phyloP scores from a whole-genome alignment of 1,284 basidiomycete species.

The Abortiporus biennis region DNA sequence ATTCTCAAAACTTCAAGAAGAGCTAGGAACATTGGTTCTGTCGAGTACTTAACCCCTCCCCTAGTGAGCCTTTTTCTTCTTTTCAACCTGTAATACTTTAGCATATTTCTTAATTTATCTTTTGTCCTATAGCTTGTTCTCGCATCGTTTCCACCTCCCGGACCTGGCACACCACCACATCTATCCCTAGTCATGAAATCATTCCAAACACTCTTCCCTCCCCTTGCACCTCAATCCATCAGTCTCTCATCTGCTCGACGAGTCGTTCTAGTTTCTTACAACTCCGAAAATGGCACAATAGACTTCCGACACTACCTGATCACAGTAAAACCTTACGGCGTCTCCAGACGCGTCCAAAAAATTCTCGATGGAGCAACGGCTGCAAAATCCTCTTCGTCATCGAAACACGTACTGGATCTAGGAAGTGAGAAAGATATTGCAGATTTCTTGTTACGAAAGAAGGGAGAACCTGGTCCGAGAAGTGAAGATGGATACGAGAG shows the following conservation, averaged over 20 bases:
- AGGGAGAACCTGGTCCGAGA: conserved; percentile 55
- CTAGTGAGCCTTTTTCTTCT: conserved; percentile 49
- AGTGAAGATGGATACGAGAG: conserved; percentile 87
- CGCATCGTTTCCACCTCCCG: conserved; percentile 69
- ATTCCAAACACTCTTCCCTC: conserved; percentile 87
- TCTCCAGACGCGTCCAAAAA: conserved; percentile 88
- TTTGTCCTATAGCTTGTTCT: conserved; percentile 53
- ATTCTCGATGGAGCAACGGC: conserved; percentile 69
- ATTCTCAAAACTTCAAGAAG: conserved; percentile 62
- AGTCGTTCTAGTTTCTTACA: conserved; percentile 92
- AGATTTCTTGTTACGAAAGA: conserved; percentile 83
- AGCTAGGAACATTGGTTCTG: conserved; percentile 64
- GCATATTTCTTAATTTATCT: conserved; percentile 1
- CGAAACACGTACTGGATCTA: conserved; percentile 65
- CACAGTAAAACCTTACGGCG: conserved; percentile 91
- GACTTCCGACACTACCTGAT: conserved; percentile 96
- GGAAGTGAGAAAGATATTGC: conserved; percentile 91
- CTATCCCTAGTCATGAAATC: conserved; percentile 75
- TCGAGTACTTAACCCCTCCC: conserved; percentile 85
- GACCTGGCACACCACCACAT: conserved; percentile 64
- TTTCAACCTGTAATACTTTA: background rate
- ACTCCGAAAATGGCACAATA: conserved; percentile 79
- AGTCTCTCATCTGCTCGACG: conserved; percentile 82
- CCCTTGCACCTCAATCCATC: conserved; percentile 75
- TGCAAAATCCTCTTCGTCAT: conserved; percentile 28